phyloP scores from a whole-genome alignment of 2,329 filamentous ascomycete species.

The Aotearoamyces nothofagi region DNA sequence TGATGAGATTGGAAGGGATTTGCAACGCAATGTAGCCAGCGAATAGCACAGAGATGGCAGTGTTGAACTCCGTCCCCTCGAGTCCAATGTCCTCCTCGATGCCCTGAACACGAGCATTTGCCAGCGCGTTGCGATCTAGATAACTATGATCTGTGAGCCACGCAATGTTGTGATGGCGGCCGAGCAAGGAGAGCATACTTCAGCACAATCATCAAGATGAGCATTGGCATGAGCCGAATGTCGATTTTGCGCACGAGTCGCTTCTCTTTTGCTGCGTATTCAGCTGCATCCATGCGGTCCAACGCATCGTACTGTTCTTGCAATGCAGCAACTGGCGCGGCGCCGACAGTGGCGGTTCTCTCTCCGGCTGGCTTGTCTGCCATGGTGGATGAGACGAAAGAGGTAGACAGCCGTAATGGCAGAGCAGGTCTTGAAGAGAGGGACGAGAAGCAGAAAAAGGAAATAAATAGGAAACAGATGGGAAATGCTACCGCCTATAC shows the following conservation, averaged over 20 bases:
- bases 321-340: no score
- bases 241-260: constrained; percentile 8
- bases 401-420: no score
- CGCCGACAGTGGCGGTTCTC: no score
- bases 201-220: constrained; percentile 9
- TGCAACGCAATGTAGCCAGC: constrained; percentile 35
- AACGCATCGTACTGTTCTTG: no score
- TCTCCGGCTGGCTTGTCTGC: no score
- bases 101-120: constrained; percentile 9
- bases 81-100: constrained; percentile 16
- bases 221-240: constrained; percentile 9
- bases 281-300: constrained; percentile 3
- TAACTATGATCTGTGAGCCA: constrained; percentile 15
- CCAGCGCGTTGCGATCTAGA: constrained; percentile 18
- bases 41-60: constrained; percentile 7
- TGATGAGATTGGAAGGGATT: constrained; percentile 31
- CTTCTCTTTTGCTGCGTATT: constrained; percentile 6
- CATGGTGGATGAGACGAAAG: no score
- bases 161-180: no score
- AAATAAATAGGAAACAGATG: no score
- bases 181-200: constrained; percentile 2
- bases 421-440: no score
- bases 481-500: no score
- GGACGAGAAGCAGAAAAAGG: no score
- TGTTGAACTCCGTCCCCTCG: constrained; percentile 24